Percentiles rank a stretch among this genome's conserved stretches.
These are phyloP conservation scores for Purpureocillium takamizusanense DNA, from an alignment of 2,329 filamentous ascomycete genomes.

Conservation along the genomic window DNA sequence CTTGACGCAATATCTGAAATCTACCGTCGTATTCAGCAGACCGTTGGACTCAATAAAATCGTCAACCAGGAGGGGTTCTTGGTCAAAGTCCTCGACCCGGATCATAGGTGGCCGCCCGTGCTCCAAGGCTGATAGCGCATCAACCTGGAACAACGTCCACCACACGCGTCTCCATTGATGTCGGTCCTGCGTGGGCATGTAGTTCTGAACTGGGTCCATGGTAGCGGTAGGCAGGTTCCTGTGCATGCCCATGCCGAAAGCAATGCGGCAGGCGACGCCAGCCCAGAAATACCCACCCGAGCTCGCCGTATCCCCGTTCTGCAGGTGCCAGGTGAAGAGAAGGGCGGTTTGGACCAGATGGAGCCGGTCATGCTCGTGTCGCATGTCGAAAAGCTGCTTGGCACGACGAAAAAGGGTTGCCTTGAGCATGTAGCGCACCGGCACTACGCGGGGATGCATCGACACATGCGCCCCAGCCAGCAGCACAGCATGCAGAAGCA, in stretches of 20 bases:
- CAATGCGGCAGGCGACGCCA: conserved; percentile 37
- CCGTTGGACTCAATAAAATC: no score
- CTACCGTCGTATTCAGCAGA: no score
- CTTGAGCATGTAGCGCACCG: conserved; percentile 14
- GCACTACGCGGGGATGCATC: no score
- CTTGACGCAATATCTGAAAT: no score
- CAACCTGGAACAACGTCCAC: conserved; percentile 9
- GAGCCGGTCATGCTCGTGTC: conserved; percentile 39
- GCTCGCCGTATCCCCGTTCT: conserved; percentile 38
- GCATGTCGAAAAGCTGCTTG: conserved; percentile 39
- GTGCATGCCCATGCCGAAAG: conserved; percentile 39
- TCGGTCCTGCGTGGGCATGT: conserved; percentile 3
- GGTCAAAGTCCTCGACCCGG: no score
- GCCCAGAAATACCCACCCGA: conserved; percentile 38
- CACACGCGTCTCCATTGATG: conserved; percentile 5
- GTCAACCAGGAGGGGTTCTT: no score
- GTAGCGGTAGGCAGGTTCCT: conserved; percentile 2
- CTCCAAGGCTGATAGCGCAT: conserved; percentile 4
- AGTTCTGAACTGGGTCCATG: conserved; percentile 7
- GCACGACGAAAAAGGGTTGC: conserved; percentile 37
- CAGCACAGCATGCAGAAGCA: no score
- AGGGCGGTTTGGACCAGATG: conserved; percentile 38
- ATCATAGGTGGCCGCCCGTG: conserved; percentile 5
- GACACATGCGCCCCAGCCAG: no score
- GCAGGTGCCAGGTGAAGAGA: conserved; percentile 40